Base-by-base conservation (phyloP, 352 stramenopile species). In the Plasmopara viticola region DNA sequence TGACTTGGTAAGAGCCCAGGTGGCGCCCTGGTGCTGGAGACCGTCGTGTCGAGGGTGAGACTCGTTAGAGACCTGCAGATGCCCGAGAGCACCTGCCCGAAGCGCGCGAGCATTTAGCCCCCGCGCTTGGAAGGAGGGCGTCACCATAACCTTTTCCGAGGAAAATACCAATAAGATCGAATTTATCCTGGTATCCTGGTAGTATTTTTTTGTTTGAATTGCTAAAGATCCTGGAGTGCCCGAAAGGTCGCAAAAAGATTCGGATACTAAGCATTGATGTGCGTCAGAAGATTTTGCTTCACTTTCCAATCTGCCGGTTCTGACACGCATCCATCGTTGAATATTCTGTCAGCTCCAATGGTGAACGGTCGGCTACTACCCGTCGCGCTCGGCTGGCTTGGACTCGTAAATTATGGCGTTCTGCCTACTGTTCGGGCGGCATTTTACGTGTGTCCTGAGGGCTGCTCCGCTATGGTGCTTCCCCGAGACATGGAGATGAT, bases 401-500 rank as follows among this genome's bases (percentile, higher is more conserved):
- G 40, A 4, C 40, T 66, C 15, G 51, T 56, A 6, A 38, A 39
- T 39, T 56, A 25, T 39, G 31, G 53, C 46, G 44, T 35, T 37
- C 25, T 64, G n/a, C 51, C 51, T 35, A 42, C 50, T 5, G 44
- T 34, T 0, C 50, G 72, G 9, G 70, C 62, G 6, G 59, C 57
- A n/a, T 84, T 84, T 58, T 84, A 73, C 45, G 71, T 77, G 33
- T 94, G 83, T 42, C 81, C 81, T 13, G 41, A 65, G 15, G 73
- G 73, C 30, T 93, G 83, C 15, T 56, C 83, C 17, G 79, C 83
- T 48, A 87, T 83, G 74, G 50, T 91, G 29, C 69, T 91, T n/a
- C 80, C 83, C 35, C 74, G 75, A 37, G 83, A 94, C 59, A 91
- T 94, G 83, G 75, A 89, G 40, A 75, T 66, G 43, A 64, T 85